Conservation (phyloP, 345 rosid species). For the Melaleuca quinquenervia region DNA sequence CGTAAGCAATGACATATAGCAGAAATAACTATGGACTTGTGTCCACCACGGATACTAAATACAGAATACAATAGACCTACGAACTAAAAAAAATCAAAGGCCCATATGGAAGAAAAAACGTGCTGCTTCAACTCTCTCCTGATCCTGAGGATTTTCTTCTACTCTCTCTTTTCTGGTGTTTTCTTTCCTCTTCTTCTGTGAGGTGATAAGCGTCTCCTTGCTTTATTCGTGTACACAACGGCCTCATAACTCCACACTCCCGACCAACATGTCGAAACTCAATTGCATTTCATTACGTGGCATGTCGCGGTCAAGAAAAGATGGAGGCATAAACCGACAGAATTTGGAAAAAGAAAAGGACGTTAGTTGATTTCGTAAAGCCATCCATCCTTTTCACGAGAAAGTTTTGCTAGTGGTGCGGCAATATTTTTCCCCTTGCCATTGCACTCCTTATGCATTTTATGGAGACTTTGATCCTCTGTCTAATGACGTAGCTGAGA, state of each 20-base stretch:
- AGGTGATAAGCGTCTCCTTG: background rate
- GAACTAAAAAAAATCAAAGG: background rate
- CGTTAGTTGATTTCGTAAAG: no score
- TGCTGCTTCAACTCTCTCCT: background rate
- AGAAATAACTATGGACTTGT: background rate
- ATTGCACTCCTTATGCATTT: background rate
- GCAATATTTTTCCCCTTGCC: conserved; percentile 24
- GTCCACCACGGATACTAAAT: background rate
- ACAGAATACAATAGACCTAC: background rate
- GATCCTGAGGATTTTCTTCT: background rate
- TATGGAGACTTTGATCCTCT: background rate
- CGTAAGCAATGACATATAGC: background rate
- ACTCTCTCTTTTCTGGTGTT: background rate
- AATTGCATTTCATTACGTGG: background rate
- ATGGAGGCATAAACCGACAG: background rate
- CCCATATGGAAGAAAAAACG: background rate
- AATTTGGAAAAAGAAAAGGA: background rate
- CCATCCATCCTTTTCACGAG: no score
- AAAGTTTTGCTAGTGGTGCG: conserved; percentile 44
- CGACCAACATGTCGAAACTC: no score
- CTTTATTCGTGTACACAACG: background rate
- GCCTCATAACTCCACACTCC: background rate
- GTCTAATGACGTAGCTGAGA: background rate
- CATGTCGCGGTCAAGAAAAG: background rate
- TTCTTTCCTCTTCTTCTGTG: background rate